Conservation (phyloP, 1,139 yeast species). For the Citeromyces hawaiiensis region DNA sequence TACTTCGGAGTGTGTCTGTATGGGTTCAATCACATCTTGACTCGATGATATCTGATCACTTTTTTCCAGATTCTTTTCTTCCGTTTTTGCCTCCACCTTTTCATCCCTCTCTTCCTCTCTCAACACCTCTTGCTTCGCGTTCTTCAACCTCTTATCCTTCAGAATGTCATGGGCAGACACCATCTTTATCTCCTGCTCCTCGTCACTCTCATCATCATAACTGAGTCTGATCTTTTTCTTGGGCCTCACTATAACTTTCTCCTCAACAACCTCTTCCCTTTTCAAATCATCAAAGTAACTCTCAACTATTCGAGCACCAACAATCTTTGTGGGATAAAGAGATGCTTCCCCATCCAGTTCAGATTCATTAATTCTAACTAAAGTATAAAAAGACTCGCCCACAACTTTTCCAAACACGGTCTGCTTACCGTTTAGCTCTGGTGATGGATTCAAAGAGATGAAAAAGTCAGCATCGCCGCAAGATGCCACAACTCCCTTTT, state of each 20-base stretch:
- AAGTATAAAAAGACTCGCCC: conserved; percentile 34
- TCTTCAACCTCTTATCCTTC: conserved; percentile 15
- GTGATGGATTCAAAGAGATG: conserved; percentile 30
- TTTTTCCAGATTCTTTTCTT: too few relatives aligned
- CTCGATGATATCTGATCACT: too few relatives aligned
- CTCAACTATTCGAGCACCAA: not conserved
- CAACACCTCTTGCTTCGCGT: conserved; percentile 1
- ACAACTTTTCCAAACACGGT: conserved; percentile 52
- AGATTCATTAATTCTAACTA: conserved; percentile 1
- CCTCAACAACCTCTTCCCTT: not conserved
- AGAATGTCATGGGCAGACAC: conserved; percentile 35
- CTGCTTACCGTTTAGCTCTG: conserved; percentile 30
- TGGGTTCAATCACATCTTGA: too few relatives aligned
- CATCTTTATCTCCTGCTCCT: conserved; percentile 24
- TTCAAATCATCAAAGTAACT: not conserved
- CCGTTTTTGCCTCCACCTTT: not conserved
- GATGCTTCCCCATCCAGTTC: conserved; percentile 1
- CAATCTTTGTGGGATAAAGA: conserved; percentile 2
- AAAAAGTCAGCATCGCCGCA: conserved; percentile 38
- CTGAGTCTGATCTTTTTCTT: conserved; percentile 1
- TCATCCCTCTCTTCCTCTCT: not conserved
- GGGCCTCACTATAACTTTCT: not conserved
- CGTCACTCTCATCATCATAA: conserved; percentile 18
- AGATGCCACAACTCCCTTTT: conserved; percentile 46
- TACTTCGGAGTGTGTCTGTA: not conserved